Evolutionary conservation across 2,329 filamentous ascomycete genomes (phyloP), one percentile per base, ranked within the genome.

Genomic region (Scorias spongiosa): DNA sequence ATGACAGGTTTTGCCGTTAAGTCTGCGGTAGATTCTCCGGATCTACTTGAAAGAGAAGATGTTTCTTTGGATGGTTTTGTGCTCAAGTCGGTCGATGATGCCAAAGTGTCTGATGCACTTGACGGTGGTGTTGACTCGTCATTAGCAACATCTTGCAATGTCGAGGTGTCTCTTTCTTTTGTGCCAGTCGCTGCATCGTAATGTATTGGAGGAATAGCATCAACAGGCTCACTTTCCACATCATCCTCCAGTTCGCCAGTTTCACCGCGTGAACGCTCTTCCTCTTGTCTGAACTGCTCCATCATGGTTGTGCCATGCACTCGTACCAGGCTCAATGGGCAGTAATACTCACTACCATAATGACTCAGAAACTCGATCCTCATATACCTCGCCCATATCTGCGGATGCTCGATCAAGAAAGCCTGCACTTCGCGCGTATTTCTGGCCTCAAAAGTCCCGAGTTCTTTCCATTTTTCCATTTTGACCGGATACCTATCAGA

Each of bases 261-360:
- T 10, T 76, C 72, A 1, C 64, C 69, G 30, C 71, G 66, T 14
- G 72, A 68, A 36, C 71, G 68, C 50, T 93, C 85, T 45, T 84
- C 80, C 44, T 93, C 84, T 58, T 89, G 86, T 67, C 84, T 85
- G 45, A 89, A 88, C 59, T 98, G 87, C 54, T 96, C 77, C 79
- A 98, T 83, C 69, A 94, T 91, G 0, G 89, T 82, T 15, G 79
- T 94, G 6, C 91, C 91, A 63, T 98, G 91, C 5, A 98, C 83
- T 44, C 91, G 78, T 43, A 98, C 69, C 14, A 98, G 66, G 47
- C 89, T 95, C 12, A 98, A 69, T 0, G 91, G 91, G 57, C 91
- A 98, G 60, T 94, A 98, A 60, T 84, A 98, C 60, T 98, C 91
- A 54, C 88, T 93, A 8, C 91, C 91, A 60, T 89, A 98, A 60